Evolutionary conservation across 352 stramenopile genomes (phyloP), one percentile per base, ranked within the genome.

Genomic region (Pseudoperonospora humuli): DNA sequence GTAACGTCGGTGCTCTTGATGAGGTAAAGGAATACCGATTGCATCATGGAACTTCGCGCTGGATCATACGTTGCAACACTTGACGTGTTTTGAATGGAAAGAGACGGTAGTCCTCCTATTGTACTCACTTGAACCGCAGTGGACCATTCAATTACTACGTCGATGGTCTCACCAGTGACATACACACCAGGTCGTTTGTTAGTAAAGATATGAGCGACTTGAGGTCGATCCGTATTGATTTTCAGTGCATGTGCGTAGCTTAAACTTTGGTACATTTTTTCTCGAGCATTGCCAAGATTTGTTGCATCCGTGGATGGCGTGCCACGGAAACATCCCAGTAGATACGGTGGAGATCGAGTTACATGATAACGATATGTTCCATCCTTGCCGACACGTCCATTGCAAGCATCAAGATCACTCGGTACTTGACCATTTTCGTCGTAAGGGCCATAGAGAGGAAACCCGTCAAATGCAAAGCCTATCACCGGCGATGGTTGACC

Each of bases 401-500:
- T 85, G 49, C 78, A 90, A 3, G 35, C 54, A n/a, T 90, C 78
- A 0, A 90, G 45, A 37, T 80, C 70, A 1, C 27, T 70, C 5
- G 78, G 69, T 1, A 53, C n/a, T 4, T 48, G 46, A 2, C 75
- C 74, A 17, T 64, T 63, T 29, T 81, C 70, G 5, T 40, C 58
- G 42, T 73, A 84, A 3, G 64, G 65, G 9, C 73, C 76, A 14
- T 87, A 89, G 7, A 92, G 28, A 11, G 80, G 76, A 36, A 86
- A 92, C 0, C 80, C 80, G 28, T 92, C 80, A 2, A 87, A 57
- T 6, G 73, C 76, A 34, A 79, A 92, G 0, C 80, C 80, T 7
- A 92, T 49, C 3, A 89, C 10, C 14, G 75, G 75, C 2, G 75
- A 87, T 0, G 64, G 64, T 7, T 59, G 47, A 10, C 55, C 56